Evolutionary conservation across 257 asterid genomes (phyloP), one percentile per base, ranked within the genome.

Genomic region (Datura wrightii): DNA sequence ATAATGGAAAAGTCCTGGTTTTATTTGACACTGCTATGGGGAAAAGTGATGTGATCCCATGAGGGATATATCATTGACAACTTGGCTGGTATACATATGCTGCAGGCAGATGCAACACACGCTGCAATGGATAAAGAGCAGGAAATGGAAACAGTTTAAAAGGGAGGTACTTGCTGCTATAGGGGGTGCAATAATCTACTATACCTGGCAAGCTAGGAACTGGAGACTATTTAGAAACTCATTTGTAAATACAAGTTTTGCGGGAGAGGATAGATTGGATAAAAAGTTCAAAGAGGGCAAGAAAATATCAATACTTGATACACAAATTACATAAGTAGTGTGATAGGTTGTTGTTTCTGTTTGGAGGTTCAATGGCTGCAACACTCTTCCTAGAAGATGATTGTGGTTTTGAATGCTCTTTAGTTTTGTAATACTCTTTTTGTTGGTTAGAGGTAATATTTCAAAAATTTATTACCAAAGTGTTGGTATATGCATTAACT

Each of bases 261-360:
- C 67, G 69, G 39, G 18, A 24, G 41, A 24, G 16, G 69, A 62
- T 62, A 62, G 69, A 62, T 62, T 62, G 4, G 39, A 8, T 24
- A 24, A 16, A 62, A 62, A 24, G 69, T 24, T 24, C 69, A 62
- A 10, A 62, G 8, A 24, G 41, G 69, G 18, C 41, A 62, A 62
- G 69, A 62, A 62, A 62, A 62, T 62, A 8, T 62, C 69, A 62
- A 62, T 62, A 62, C 41, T 62, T 62, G 69, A 24, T 62, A 31
- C 16, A 24, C 16, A 24, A 62, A 62, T 24, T 62, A 62, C 69
- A 62, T 62, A 10, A 5, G 13, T 53, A 53, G 16, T 10, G 15
- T 24, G 41, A 62, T 62, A 62, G 16, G 69, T 24, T 31, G 69
- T 62, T 62, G 19, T 24, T 62, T 62, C 69, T 24, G 41, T 24